A percentile compares a stretch with the other conserved stretches of the same genome.
These are phyloP conservation scores for Cocos nucifera DNA, from an alignment of 176 grass and related monocot genomes.

Conservation along the genomic window DNA sequence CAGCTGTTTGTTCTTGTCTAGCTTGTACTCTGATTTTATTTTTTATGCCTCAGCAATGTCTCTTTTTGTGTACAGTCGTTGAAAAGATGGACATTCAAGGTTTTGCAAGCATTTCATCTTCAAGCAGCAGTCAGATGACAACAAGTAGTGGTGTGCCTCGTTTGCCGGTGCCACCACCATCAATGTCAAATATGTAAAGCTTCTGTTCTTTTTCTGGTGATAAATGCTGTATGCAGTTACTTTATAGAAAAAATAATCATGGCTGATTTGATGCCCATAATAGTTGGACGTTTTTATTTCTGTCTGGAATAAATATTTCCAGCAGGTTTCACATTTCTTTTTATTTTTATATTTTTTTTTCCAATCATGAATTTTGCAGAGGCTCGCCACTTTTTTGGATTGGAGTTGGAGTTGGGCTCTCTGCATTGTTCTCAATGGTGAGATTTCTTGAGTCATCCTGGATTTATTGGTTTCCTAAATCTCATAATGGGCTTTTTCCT, in stretches of 20 bases:
- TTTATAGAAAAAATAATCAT: too few species aligned
- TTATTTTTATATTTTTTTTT: not conserved
- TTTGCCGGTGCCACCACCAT: slow-evolving; percentile 26
- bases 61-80: slow-evolving; percentile 13
- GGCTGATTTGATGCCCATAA: not conserved
- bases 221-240: too few species aligned
- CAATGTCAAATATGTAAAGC: slow-evolving; percentile 45
- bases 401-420: slow-evolving; percentile 81
- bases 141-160: slow-evolving; percentile 42
- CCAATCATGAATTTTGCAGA: slow-evolving; percentile 30
- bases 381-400: slow-evolving; percentile 97
- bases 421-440: slow-evolving; percentile 68
- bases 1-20: too few species aligned
- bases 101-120: slow-evolving; percentile 69
- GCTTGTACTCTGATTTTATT: not conserved
- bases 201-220: not conserved
- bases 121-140: slow-evolving; percentile 32
- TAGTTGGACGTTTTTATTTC: not conserved
- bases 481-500: too few species aligned
- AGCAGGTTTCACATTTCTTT: not conserved
- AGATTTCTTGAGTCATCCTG: slow-evolving; percentile 14
- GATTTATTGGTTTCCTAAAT: not conserved
- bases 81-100: slow-evolving; percentile 38
- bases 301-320: not conserved
- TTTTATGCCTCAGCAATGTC: not conserved